phyloP scores from a whole-genome alignment of 805 yeast genomes.

The Zygoascus flipseniorum region DNA sequence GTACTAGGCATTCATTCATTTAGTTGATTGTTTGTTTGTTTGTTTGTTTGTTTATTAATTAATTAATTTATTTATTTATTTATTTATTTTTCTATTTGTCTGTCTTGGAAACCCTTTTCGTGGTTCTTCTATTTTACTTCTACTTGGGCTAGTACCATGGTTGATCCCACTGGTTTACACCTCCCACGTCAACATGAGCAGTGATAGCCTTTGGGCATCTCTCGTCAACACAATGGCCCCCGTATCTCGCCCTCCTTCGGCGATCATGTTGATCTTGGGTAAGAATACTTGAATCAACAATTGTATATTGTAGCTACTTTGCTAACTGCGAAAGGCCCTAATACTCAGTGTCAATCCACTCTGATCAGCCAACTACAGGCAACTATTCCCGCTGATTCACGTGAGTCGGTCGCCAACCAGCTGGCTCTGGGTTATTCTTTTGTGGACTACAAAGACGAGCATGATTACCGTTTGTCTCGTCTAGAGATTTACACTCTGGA shows the following conservation, averaged over 20 bases:
- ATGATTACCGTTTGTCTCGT: constrained; percentile 17
- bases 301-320: not conserved
- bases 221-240: not conserved
- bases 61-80: not conserved
- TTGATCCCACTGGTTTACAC: not conserved
- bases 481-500: constrained; percentile 17
- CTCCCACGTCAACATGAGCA: not conserved
- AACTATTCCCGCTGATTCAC: not conserved
- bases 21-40: too few relatives aligned
- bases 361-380: not conserved
- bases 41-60: not conserved
- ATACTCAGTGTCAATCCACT: constrained; percentile 1
- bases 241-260: not conserved
- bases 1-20: not conserved
- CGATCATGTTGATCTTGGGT: not conserved
- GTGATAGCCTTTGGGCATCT: not conserved
- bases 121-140: not conserved
- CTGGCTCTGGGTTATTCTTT: constrained; percentile 22
- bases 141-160: not conserved
- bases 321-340: not conserved
- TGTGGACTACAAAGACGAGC: constrained; percentile 19
- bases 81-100: not conserved
- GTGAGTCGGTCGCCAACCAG: constrained; percentile 9
- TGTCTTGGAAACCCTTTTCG: too few relatives aligned
- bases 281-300: not conserved